These are phyloP conservation scores for Metarhizium rileyi DNA, from an alignment of 2,329 filamentous ascomycete genomes.

Conservation along the genomic window DNA sequence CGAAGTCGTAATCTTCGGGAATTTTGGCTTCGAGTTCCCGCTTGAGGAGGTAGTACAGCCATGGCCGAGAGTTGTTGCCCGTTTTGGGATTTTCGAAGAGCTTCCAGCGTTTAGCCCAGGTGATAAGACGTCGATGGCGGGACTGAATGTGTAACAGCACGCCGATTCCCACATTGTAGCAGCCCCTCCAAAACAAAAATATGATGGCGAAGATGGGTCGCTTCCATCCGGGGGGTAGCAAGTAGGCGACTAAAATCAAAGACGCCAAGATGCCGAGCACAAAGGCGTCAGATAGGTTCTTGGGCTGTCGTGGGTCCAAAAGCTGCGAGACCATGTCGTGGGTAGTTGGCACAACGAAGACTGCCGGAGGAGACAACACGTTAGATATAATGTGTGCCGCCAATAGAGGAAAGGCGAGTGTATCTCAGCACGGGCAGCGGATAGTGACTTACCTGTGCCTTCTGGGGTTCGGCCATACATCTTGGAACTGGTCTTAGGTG, in stretches of 20 bases:
- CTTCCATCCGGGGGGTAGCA: slow-evolving; percentile 59
- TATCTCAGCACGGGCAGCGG: slow-evolving; percentile 2
- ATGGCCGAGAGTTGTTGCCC: slow-evolving; percentile 74
- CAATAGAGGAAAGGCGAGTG: neutral
- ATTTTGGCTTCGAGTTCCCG: slow-evolving; percentile 91
- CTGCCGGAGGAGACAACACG: slow-evolving; percentile 33
- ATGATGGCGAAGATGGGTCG: slow-evolving; percentile 70
- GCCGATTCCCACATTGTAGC: slow-evolving; percentile 92
- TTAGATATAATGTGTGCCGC: slow-evolving; percentile 7
- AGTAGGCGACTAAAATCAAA: slow-evolving; percentile 65
- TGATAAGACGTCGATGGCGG: slow-evolving; percentile 72
- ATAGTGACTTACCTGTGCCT: slow-evolving; percentile 63
- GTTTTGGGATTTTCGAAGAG: slow-evolving; percentile 77
- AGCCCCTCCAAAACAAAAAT: slow-evolving; percentile 86
- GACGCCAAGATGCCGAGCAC: slow-evolving; percentile 70
- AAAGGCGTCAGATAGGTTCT: slow-evolving; percentile 78
- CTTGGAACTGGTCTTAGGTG: slow-evolving; percentile 33
- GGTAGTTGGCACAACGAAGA: slow-evolving; percentile 90
- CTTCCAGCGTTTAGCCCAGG: slow-evolving; percentile 76
- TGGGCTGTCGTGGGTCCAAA: slow-evolving; percentile 86
- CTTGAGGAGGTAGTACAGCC: slow-evolving; percentile 76
- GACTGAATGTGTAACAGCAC: slow-evolving; percentile 84
- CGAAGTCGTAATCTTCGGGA: slow-evolving; percentile 84
- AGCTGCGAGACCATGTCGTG: slow-evolving; percentile 99
- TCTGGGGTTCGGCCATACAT: slow-evolving; percentile 87